Base-by-base conservation (phyloP, 768 basidiomycete species). In the Paxillus involutus region DNA sequence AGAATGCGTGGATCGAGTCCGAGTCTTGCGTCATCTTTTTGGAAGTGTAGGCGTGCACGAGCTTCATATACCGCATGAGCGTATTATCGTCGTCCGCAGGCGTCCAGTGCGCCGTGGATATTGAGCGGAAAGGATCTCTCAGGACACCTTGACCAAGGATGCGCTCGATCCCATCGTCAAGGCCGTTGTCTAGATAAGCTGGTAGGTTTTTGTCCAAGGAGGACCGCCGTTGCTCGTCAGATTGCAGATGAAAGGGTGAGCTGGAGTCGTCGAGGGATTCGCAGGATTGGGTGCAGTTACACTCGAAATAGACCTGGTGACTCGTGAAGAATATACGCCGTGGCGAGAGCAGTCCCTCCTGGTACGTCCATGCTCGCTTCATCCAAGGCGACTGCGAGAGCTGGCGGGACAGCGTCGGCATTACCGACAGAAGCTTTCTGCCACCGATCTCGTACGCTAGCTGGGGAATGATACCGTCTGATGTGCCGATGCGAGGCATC, bases 231-330 rank as follows among this genome's bases (percentile, higher is more conserved):
- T 47, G 7, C 3, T 42, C 29, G 21, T 63, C 49, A 0, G 61
- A 57, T 17, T 4, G 21, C 16, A 53, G 45, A 50, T 54, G 54
- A 42, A 63, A 58, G 11, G 41, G 53, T 10, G 62, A 63, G 33
- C 8, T 21, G 4, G 51, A 45, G n/a, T 63, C 49, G 11, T 58
- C 49, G 1, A 56, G 7, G 16, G 56, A 62, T 3, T 63, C 56
- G n/a, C 56, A 58, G 6, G 59, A 58, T 36, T 49, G 51, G 6
- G 52, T 14, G 7, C 49, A 37, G 19, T 56, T 58, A 24, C 57
- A 63, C 36, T 60, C 59, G 10, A 60, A 65, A 26, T 60, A 62
- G 13, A 64, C 55, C 9, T 64, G 58, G 17, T 59, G 51, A 8
- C 53, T 48, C 1, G 63, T 65, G 46, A 64, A 62, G 59, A 62